These are phyloP conservation scores for Colletotrichum neosansevieriae DNA, from an alignment of 2,329 filamentous ascomycete species.

Conservation along the genomic window DNA sequence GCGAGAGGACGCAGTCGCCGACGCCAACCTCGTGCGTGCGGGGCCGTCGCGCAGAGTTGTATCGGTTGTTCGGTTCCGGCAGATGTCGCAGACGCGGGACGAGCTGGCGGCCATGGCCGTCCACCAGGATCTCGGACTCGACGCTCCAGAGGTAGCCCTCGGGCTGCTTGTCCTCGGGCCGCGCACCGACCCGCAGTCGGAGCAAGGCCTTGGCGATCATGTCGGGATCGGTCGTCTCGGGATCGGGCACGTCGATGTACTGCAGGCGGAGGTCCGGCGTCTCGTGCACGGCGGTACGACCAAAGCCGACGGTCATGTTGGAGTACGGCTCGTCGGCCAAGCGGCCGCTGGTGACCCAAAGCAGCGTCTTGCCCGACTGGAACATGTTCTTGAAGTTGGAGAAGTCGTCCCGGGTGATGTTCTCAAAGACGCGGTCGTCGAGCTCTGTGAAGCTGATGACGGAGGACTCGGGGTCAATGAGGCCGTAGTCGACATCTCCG, in stretches of 20 bases:
- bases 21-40: no score
- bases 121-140: constrained; percentile 16
- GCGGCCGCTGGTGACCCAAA: not conserved
- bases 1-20: no score
- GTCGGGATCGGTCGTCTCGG: not conserved
- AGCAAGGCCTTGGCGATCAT: not conserved
- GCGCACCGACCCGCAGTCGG: no score
- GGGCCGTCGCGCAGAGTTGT: no score
- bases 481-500: not conserved
- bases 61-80: not conserved
- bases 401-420: constrained; percentile 49
- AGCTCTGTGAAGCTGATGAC: constrained; percentile 18
- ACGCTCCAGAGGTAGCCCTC: constrained; percentile 8
- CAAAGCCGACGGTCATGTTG: constrained; percentile 38
- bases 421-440: constrained; percentile 45
- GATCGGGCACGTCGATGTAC: constrained; percentile 11
- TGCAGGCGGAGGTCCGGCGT: not conserved
- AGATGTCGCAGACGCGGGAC: constrained; percentile 21
- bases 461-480: not conserved
- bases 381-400: constrained; percentile 1
- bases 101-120: not conserved
- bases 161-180: not conserved
- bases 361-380: not conserved
- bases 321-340: constrained; percentile 32
- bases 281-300: constrained; percentile 21